These are phyloP conservation scores for Cardamine chenopodiifolia DNA, from an alignment of 345 rosid species.

Conservation along the genomic window DNA sequence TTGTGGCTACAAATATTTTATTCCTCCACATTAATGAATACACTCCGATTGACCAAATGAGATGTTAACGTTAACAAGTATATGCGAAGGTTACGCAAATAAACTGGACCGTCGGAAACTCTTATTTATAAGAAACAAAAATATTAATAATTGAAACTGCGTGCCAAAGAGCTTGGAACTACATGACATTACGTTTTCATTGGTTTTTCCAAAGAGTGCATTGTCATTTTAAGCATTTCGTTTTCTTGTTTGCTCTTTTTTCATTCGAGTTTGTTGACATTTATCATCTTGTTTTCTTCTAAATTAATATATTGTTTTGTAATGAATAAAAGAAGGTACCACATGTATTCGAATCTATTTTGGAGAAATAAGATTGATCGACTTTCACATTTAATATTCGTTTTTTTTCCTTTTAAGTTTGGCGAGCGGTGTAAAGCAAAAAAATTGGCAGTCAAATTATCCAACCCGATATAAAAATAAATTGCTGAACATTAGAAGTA, in stretches of 20 bases:
- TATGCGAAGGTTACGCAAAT: conserved; percentile 34
- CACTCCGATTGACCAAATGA: conserved; percentile 17
- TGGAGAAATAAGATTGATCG: conserved; percentile 24
- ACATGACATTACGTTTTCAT: conserved; percentile 27
- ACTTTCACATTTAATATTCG: conserved; percentile 28
- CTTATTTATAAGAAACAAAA: neutral
- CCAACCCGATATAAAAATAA: neutral
- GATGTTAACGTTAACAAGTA: conserved; percentile 40
- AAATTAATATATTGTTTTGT: neutral
- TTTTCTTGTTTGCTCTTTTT: conserved; percentile 38
- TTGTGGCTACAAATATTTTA: conserved; percentile 34
- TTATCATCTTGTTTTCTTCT: neutral
- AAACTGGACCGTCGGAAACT: conserved; percentile 36
- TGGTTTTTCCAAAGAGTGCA: neutral
- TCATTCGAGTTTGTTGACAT: conserved; percentile 10
- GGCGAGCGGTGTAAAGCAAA: neutral
- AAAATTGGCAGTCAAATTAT: no score
- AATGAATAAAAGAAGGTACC: conserved; percentile 9
- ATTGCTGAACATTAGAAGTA: neutral
- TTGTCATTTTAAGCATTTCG: conserved; percentile 32
- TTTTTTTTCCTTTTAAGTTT: conserved; percentile 27
- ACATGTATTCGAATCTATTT: conserved; percentile 1
- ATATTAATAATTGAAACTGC: neutral
- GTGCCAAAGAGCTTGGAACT: conserved; percentile 37
- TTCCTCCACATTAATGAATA: conserved; percentile 5